Percentiles rank a stretch among this genome's conserved stretches.
Evolutionary conservation across 2,329 filamentous ascomycete genomes (phyloP).

Genomic region (Sporothrix pseudoabietina): DNA sequence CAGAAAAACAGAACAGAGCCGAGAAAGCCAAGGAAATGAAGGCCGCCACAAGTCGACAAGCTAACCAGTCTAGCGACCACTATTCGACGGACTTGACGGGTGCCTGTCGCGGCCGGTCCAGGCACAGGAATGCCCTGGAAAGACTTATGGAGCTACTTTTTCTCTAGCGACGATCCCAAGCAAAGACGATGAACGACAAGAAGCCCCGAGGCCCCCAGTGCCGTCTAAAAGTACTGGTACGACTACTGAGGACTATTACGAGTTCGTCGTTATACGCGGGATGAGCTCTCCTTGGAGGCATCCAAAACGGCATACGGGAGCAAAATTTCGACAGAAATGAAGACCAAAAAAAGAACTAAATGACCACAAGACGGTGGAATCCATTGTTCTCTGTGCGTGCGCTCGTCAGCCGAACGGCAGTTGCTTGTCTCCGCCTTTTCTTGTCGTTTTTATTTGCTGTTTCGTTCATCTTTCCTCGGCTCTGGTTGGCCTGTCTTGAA

Average conservation of each 20-base stretch:
- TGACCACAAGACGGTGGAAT: not conserved
- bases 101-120: constrained; percentile 8
- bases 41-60: not conserved
- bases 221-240: too few species aligned
- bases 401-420: constrained; percentile 1
- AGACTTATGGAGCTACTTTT: not conserved
- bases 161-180: not conserved
- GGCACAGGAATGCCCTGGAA: constrained; percentile 7
- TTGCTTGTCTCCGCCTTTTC: not conserved
- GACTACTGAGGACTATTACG: too few species aligned
- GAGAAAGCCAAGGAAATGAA: not conserved
- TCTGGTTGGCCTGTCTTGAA: not conserved
- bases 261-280: not conserved
- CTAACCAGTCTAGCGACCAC: not conserved
- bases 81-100: constrained; percentile 10
- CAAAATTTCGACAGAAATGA: not conserved
- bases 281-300: not conserved
- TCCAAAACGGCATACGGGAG: not conserved
- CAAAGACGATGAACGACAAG: not conserved
- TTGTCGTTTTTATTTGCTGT: not conserved
- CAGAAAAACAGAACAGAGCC: not conserved
- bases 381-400: not conserved
- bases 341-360: not conserved
- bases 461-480: not conserved
- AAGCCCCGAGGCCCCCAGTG: too few species aligned